These are phyloP conservation scores for Scopulariopsis brevicaulis DNA, from an alignment of 2,329 filamentous ascomycete species.

Conservation along the genomic window DNA sequence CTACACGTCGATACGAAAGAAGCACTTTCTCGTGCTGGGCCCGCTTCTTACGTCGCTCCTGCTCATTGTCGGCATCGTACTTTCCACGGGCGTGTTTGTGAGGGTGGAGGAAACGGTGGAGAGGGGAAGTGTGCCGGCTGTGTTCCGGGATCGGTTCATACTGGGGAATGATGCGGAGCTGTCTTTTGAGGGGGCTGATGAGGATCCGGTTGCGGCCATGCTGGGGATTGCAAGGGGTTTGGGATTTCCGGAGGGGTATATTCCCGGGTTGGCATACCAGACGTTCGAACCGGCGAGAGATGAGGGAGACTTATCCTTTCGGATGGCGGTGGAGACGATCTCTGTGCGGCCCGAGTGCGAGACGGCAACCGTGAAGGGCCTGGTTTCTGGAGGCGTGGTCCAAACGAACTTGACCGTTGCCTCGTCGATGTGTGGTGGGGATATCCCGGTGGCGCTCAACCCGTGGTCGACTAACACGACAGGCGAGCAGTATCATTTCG, in stretches of 20 bases:
- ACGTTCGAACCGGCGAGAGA: not conserved
- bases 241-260: not conserved
- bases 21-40: slow-evolving; percentile 14
- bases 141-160: not conserved
- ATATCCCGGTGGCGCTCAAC: not conserved
- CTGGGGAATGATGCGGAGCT: not conserved
- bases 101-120: slow-evolving; percentile 11
- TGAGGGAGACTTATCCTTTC: not conserved
- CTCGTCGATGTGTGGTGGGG: not conserved
- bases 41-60: slow-evolving; percentile 12
- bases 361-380: not conserved
- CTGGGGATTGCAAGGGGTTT: not conserved
- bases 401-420: not conserved
- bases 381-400: not conserved
- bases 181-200: not conserved
- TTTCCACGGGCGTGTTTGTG: slow-evolving; percentile 15
- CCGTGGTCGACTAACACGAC: not conserved
- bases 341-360: not conserved
- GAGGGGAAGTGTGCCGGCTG: not conserved
- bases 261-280: not conserved
- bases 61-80: slow-evolving; percentile 13
- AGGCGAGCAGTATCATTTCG: not conserved
- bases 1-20: slow-evolving; percentile 10
- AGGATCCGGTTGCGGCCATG: not conserved
- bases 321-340: not conserved